Conservation (phyloP, 2,329 filamentous ascomycete species). For the Amesomyces nigricolor region DNA sequence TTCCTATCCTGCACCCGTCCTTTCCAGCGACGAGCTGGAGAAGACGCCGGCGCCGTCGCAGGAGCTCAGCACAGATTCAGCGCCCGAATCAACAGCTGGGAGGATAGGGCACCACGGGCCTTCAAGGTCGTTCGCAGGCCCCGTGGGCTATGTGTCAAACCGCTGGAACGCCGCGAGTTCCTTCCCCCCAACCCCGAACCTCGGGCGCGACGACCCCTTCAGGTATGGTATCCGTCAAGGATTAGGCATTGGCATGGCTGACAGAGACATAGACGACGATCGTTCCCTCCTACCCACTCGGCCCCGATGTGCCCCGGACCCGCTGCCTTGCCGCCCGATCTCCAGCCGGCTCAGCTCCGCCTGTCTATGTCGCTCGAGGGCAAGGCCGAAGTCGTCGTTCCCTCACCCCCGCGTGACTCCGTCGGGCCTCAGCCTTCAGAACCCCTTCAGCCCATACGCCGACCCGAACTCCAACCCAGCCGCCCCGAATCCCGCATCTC, state of each 20-base stretch:
- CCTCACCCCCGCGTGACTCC: conserved; percentile 60
- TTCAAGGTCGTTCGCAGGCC: conserved; percentile 39
- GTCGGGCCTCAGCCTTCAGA: conserved; percentile 42
- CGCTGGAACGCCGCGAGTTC: conserved; percentile 51
- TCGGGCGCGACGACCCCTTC: conserved; percentile 41
- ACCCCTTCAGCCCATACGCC: conserved; percentile 43
- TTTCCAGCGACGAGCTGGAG: conserved; percentile 17
- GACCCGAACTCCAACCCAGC: conserved; percentile 46
- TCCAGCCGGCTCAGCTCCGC: conserved; percentile 56
- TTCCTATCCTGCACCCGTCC: conserved; percentile 10
- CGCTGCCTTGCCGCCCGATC: conserved; percentile 35
- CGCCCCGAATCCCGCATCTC: neutral
- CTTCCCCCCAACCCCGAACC: conserved; percentile 43
- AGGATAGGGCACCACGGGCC: conserved; percentile 16
- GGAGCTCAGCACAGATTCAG: too few relatives aligned
- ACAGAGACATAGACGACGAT: conserved; percentile 35
- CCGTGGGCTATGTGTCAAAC: conserved; percentile 49
- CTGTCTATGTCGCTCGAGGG: conserved; percentile 83
- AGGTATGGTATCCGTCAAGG: conserved; percentile 34
- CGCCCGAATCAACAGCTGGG: neutral
- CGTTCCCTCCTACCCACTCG: conserved; percentile 39
- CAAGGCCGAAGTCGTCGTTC: conserved; percentile 76
- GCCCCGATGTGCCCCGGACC: conserved; percentile 35
- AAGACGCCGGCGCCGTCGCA: neutral
- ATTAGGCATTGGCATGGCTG: neutral